Evolutionary conservation across 2,329 filamentous ascomycete genomes (phyloP).

Genomic region (Metarhizium humberi): DNA sequence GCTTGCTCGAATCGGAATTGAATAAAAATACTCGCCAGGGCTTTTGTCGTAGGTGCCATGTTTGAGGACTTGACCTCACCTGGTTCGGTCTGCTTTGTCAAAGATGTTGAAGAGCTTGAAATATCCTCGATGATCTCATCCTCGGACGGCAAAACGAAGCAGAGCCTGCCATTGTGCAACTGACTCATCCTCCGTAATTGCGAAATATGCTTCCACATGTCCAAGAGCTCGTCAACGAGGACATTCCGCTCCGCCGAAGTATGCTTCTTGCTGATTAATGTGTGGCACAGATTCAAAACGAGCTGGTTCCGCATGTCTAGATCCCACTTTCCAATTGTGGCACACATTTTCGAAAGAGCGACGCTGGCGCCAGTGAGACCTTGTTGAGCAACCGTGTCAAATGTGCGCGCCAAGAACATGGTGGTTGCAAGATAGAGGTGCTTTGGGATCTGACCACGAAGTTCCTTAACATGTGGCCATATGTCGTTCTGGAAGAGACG

Average conservation of each 20-base stretch:
- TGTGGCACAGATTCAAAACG: slow-evolving; percentile 22
- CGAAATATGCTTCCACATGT: slow-evolving; percentile 28
- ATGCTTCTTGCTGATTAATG: slow-evolving; percentile 10
- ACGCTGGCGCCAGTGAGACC: slow-evolving; percentile 11
- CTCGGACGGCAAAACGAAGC: slow-evolving; percentile 21
- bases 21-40: slow-evolving; percentile 21
- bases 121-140: slow-evolving; percentile 17
- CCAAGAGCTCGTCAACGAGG: slow-evolving; percentile 20
- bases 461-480: slow-evolving; percentile 19
- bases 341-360: slow-evolving; percentile 17
- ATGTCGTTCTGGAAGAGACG: slow-evolving; percentile 18
- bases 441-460: slow-evolving; percentile 19
- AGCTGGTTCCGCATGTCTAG: slow-evolving; percentile 19
- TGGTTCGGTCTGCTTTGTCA: background rate
- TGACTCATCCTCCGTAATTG: slow-evolving; percentile 22
- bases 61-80: background rate
- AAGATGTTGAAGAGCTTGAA: background rate
- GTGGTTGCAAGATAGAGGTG: slow-evolving; percentile 15
- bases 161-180: slow-evolving; percentile 3
- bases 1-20: slow-evolving; percentile 18
- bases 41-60: slow-evolving; percentile 10
- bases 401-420: slow-evolving; percentile 13
- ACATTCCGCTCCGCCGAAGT: slow-evolving; percentile 7
- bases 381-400: slow-evolving; percentile 10
- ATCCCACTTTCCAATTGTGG: slow-evolving; percentile 16